Evolutionary conservation across 2,329 filamentous ascomycete species (phyloP).

Genomic region (Arthrobotrys megalospora): DNA sequence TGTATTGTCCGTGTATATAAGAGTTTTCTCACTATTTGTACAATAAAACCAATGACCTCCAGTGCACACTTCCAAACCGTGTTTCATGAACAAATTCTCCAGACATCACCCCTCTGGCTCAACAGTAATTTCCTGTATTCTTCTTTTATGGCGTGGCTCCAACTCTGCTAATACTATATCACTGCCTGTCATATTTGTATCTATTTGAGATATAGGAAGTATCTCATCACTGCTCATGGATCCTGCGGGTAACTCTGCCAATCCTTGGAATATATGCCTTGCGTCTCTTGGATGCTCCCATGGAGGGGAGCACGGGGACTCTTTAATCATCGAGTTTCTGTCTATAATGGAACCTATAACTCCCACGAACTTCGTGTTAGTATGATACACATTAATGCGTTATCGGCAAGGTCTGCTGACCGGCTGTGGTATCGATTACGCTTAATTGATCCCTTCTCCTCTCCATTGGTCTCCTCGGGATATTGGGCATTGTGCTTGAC

Average conservation of each 20-base stretch:
- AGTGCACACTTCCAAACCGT: neutral
- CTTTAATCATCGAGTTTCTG: conserved; percentile 27
- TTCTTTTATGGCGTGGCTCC: conserved; percentile 41
- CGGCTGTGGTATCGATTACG: conserved; percentile 25
- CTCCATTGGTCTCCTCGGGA: conserved; percentile 46
- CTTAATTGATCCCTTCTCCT: conserved; percentile 51
- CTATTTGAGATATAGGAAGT: conserved; percentile 37
- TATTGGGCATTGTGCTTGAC: conserved; percentile 42
- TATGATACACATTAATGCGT: neutral
- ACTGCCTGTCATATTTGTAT: conserved; percentile 34
- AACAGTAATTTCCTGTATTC: conserved; percentile 1
- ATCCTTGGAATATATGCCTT: conserved; percentile 7
- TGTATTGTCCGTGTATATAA: conserved; percentile 1
- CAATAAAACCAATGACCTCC: conserved; percentile 15
- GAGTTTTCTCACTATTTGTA: conserved; percentile 23
- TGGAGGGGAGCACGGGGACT: conserved; percentile 25
- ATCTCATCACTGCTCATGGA: conserved; percentile 57
- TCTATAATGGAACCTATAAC: conserved; percentile 23
- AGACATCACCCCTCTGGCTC: neutral
- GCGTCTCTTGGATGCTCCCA: conserved; percentile 15
- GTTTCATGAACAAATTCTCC: neutral
- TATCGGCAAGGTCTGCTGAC: conserved; percentile 24
- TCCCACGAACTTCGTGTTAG: conserved; percentile 20
- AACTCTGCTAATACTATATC: conserved; percentile 40
- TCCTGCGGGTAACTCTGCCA: conserved; percentile 57